Evolutionary conservation across 2,329 filamentous ascomycete species (phyloP).

Genomic region (Torrubiellomyces zombiae): DNA sequence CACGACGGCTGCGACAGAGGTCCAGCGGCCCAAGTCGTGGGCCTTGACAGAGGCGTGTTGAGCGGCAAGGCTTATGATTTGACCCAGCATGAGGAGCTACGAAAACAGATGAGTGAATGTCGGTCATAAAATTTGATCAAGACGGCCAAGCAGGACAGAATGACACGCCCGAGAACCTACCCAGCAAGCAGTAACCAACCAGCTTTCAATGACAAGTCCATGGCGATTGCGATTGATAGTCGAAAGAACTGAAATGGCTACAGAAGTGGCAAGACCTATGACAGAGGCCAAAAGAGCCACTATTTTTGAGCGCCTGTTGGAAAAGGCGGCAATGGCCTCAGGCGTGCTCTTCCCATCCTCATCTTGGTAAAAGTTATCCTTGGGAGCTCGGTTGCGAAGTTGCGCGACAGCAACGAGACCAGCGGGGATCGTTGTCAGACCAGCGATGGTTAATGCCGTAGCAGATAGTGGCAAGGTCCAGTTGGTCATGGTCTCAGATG

Average conservation of each 20-base stretch:
- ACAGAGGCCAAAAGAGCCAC: conserved; percentile 36
- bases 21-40: conserved; percentile 36
- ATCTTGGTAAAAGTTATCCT: conserved; percentile 44
- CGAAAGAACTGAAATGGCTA: conserved; percentile 37
- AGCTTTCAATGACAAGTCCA: conserved; percentile 33
- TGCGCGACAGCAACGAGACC: conserved; percentile 17
- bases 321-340: conserved; percentile 45
- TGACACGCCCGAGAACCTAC: conserved; percentile 39
- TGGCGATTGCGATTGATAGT: conserved; percentile 20
- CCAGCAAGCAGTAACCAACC: conserved; percentile 45
- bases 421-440: conserved; percentile 21
- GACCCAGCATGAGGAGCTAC: conserved; percentile 34
- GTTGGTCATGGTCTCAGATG: conserved; percentile 3
- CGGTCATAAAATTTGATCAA: no score
- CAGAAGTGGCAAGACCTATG: conserved; percentile 35
- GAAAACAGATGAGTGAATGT: background rate
- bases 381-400: conserved; percentile 16
- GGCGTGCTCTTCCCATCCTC: conserved; percentile 51
- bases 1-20: conserved; percentile 28
- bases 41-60: conserved; percentile 32
- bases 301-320: conserved; percentile 39
- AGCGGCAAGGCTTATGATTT: conserved; percentile 31
- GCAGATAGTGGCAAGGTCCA: conserved; percentile 14
- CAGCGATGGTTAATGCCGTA: conserved; percentile 17
- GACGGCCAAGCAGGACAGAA: no score